phyloP scores from a whole-genome alignment of 768 basidiomycete species.

The Megacollybia marginata region DNA sequence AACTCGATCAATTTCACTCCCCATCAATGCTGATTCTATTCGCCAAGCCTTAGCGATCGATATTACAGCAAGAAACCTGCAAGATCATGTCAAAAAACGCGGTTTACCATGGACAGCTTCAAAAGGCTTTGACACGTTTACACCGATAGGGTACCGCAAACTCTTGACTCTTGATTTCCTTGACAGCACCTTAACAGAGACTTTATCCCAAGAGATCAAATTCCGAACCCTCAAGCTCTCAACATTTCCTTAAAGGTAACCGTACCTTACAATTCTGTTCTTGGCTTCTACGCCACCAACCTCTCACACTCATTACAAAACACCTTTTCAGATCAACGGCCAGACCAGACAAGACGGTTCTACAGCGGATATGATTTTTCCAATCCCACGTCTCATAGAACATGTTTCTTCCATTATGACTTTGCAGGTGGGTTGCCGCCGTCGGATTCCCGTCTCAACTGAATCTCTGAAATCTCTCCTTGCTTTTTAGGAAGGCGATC shows the following conservation, averaged over 20 bases:
- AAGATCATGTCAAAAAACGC: constrained; percentile 85
- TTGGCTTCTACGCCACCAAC: too few species aligned
- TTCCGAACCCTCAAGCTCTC: constrained; percentile 71
- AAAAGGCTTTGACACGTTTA: constrained; percentile 97
- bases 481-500: constrained; percentile 71
- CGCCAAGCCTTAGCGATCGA: constrained; percentile 82
- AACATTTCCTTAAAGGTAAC: constrained; percentile 67
- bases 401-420: constrained; percentile 96
- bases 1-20: not conserved
- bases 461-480: not conserved
- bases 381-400: constrained; percentile 79
- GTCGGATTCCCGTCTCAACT: not conserved
- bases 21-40: constrained; percentile 2
- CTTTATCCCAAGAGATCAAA: constrained; percentile 70
- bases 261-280: not conserved
- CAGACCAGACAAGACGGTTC: constrained; percentile 76
- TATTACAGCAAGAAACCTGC: constrained; percentile 94
- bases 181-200: constrained; percentile 30
- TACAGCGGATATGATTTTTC: constrained; percentile 88
- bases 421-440: constrained; percentile 59
- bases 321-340: constrained; percentile 65
- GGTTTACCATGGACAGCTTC: constrained; percentile 97
- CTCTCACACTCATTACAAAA: not conserved
- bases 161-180: not conserved
- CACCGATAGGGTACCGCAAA: constrained; percentile 68